phyloP scores from a whole-genome alignment of 768 basidiomycete genomes.

The Butyriboletus loyo region DNA sequence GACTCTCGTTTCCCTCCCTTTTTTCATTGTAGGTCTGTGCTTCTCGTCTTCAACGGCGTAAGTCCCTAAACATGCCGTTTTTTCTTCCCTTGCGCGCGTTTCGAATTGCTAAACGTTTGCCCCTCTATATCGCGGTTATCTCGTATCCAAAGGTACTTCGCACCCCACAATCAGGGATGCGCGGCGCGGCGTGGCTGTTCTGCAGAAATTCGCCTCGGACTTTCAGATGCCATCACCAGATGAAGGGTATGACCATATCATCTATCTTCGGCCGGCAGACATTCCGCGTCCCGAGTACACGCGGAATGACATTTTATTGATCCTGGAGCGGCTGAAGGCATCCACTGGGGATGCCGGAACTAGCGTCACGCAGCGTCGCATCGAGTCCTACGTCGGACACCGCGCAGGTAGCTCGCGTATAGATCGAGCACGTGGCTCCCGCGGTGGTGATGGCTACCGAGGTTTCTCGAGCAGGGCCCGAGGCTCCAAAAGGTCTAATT shows the following conservation, averaged over 20 bases:
- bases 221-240: conserved; percentile 51
- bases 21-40: conserved; percentile 51
- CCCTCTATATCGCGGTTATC: conserved; percentile 12
- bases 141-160: conserved; percentile 47
- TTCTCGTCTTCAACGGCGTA: conserved; percentile 57
- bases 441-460: conserved; percentile 16
- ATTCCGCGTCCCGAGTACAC: conserved; percentile 46
- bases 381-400: conserved; percentile 6
- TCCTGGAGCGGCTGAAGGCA: conserved; percentile 47
- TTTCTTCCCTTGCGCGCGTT: not conserved
- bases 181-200: conserved; percentile 55
- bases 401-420: conserved; percentile 8
- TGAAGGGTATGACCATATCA: conserved; percentile 68
- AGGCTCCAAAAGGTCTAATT: conserved; percentile 12
- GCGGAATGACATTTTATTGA: conserved; percentile 46
- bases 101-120: conserved; percentile 6
- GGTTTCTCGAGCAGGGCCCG: conserved; percentile 15
- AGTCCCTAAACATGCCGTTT: conserved; percentile 27
- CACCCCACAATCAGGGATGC: conserved; percentile 75
- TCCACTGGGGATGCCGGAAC: conserved; percentile 22
- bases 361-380: conserved; percentile 4
- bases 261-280: conserved; percentile 36
- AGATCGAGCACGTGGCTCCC: conserved; percentile 20
- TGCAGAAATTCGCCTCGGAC: conserved; percentile 62
- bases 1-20: conserved; percentile 4